Percentiles rank a stretch among this genome's conserved stretches.
phyloP scores from a whole-genome alignment of 257 asterid species.

The Paulownia fortunei region DNA sequence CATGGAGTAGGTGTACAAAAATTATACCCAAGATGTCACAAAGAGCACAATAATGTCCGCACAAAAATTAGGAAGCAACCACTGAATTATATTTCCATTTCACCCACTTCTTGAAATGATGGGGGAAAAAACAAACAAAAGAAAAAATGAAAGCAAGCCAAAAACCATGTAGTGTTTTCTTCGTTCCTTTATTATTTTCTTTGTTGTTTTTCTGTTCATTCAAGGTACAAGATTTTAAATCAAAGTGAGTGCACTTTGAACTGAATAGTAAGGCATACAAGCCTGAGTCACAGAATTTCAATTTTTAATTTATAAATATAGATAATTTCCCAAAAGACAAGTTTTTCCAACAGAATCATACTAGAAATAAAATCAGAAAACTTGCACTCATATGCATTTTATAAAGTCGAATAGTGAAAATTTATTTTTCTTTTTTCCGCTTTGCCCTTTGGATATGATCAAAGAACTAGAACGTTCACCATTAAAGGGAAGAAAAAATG shows the following conservation, averaged over 20 bases:
- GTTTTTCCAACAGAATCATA: neutral
- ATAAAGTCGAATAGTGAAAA: neutral
- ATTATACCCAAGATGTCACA: neutral
- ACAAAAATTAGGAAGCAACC: neutral
- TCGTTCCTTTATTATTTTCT: neutral
- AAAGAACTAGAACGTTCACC: neutral
- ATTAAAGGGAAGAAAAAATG: neutral
- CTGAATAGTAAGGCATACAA: neutral
- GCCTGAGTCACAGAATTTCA: neutral
- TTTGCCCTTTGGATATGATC: neutral
- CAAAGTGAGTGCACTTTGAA: neutral
- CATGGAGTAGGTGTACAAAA: constrained; percentile 15
- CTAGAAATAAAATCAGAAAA: neutral
- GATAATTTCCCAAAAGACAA: neutral
- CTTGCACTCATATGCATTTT: neutral
- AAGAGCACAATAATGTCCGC: neutral
- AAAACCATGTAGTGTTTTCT: neutral
- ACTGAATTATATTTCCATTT: neutral
- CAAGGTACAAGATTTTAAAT: neutral
- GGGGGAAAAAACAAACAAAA: neutral
- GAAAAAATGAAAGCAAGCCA: neutral
- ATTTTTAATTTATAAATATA: neutral
- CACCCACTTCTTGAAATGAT: neutral
- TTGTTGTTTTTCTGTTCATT: neutral
- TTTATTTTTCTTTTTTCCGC: neutral